Percentiles rank a stretch among this genome's conserved stretches.
phyloP scores from a whole-genome alignment of 257 asterid species.

The Cynanchum wilfordii region DNA sequence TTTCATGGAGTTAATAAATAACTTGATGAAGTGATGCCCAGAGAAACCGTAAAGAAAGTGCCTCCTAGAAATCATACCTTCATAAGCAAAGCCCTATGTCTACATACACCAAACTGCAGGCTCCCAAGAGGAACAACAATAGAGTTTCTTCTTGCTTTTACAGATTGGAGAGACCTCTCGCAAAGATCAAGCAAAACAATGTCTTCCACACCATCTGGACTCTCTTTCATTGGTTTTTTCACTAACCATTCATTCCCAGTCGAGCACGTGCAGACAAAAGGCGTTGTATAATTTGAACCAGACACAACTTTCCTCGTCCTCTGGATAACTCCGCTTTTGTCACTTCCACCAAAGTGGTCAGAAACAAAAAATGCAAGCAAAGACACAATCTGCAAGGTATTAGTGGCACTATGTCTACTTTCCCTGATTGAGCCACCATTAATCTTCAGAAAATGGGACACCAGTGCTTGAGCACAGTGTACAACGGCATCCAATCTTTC shows the following conservation, averaged over 20 bases:
- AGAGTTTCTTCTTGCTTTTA: constrained; percentile 60
- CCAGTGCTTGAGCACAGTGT: constrained; percentile 60
- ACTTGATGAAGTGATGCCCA: constrained; percentile 4
- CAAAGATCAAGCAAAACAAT: constrained; percentile 53
- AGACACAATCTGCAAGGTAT: constrained; percentile 62
- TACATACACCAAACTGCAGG: constrained; percentile 85
- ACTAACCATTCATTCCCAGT: constrained; percentile 42
- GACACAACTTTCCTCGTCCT: constrained; percentile 69
- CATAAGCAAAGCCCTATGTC: constrained; percentile 95
- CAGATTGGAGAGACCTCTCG: constrained; percentile 60
- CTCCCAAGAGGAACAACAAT: constrained; percentile 81
- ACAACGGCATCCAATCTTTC: constrained; percentile 73
- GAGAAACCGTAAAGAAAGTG: constrained; percentile 12
- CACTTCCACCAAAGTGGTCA: constrained; percentile 97
- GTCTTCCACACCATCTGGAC: constrained; percentile 39
- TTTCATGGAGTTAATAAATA: constrained; percentile 22
- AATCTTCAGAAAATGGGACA: constrained; percentile 54
- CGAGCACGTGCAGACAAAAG: constrained; percentile 85
- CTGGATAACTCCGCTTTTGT: constrained; percentile 52
- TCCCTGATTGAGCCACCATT: constrained; percentile 32
- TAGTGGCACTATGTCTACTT: constrained; percentile 33
- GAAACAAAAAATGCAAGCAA: constrained; percentile 93
- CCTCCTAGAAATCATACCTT: constrained; percentile 45
- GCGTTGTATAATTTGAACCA: constrained; percentile 61
- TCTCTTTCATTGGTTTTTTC: constrained; percentile 27